phyloP scores from a whole-genome alignment of 345 rosid species.

The Odontarrhena argentea region DNA sequence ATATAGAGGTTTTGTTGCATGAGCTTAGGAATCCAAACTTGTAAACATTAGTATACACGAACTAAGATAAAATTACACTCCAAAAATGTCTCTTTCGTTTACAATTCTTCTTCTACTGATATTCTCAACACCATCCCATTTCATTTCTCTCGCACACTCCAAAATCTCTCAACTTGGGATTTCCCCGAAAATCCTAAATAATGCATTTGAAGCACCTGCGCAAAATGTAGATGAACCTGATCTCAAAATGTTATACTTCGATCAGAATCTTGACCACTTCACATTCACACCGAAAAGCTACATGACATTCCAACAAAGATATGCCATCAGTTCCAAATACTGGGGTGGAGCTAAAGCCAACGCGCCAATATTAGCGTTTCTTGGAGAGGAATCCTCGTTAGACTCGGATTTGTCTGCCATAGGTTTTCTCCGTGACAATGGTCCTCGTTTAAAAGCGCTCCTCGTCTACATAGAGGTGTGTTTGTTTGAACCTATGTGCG shows the following conservation, averaged over 20 bases:
- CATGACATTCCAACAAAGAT: slow-evolving; percentile 55
- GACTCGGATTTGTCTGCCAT: slow-evolving; percentile 27
- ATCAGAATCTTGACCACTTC: slow-evolving; percentile 62
- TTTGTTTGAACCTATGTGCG: background rate
- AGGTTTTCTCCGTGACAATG: slow-evolving; percentile 46
- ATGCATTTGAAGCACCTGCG: background rate
- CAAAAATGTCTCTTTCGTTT: slow-evolving; percentile 21
- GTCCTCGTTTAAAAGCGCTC: slow-evolving; percentile 46
- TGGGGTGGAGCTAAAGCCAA: slow-evolving; percentile 54
- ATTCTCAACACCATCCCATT: slow-evolving; percentile 29
- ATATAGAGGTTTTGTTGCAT: slow-evolving; percentile 26
- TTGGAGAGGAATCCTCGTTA: slow-evolving; percentile 51
- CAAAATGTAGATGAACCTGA: slow-evolving; percentile 27
- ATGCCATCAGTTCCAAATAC: slow-evolving; percentile 44
- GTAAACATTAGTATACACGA: background rate
- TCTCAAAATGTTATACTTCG: slow-evolving; percentile 38
- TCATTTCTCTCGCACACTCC: slow-evolving; percentile 32
- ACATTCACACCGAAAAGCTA: slow-evolving; percentile 55
- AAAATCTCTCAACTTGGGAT: slow-evolving; percentile 28
- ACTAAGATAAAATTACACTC: background rate
- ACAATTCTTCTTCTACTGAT: slow-evolving; percentile 14
- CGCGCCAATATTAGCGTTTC: slow-evolving; percentile 53
- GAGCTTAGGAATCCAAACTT: background rate
- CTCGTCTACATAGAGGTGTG: slow-evolving; percentile 50
- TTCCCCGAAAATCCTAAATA: background rate